A percentile compares a stretch with the other conserved stretches of the same genome.
phyloP scores from a whole-genome alignment of 805 yeast genomes.

The Cyberlindnera veronae region DNA sequence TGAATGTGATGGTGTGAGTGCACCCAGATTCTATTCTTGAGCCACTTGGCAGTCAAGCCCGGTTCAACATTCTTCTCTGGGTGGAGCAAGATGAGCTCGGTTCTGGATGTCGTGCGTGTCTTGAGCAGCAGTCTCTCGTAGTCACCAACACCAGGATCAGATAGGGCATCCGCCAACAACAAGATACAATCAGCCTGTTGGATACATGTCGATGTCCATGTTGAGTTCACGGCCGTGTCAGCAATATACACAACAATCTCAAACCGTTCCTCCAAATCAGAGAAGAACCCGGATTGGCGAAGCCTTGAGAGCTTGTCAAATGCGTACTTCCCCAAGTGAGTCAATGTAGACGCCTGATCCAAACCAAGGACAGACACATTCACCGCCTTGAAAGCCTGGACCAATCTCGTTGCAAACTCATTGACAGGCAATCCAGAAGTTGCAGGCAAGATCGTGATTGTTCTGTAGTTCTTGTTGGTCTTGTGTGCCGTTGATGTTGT shows the following conservation, averaged over 20 bases:
- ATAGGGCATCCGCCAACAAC: slow-evolving; percentile 78
- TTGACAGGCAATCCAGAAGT: slow-evolving; percentile 79
- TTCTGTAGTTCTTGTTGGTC: slow-evolving; percentile 56
- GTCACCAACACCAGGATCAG: slow-evolving; percentile 75
- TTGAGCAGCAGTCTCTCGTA: slow-evolving; percentile 75
- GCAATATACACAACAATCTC: slow-evolving; percentile 88
- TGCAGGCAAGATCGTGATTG: slow-evolving; percentile 81
- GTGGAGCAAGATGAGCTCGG: slow-evolving; percentile 82
- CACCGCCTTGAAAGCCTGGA: slow-evolving; percentile 65
- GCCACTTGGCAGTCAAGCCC: slow-evolving; percentile 83
- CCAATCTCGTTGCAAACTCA: slow-evolving; percentile 75
- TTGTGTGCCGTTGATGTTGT: slow-evolving; percentile 24
- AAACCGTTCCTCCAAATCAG: slow-evolving; percentile 85
- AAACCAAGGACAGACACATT: slow-evolving; percentile 73
- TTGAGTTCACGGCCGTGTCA: slow-evolving; percentile 76
- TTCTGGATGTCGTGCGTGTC: slow-evolving; percentile 77
- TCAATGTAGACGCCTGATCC: slow-evolving; percentile 78
- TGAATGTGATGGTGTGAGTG: slow-evolving; percentile 91
- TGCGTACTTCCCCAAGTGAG: slow-evolving; percentile 85
- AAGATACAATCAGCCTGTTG: slow-evolving; percentile 95
- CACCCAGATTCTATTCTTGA: slow-evolving; percentile 84
- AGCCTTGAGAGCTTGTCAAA: slow-evolving; percentile 84
- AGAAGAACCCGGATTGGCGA: slow-evolving; percentile 84
- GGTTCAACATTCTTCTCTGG: slow-evolving; percentile 79
- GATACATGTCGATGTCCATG: slow-evolving; percentile 91